These are phyloP conservation scores for Colletotrichum euphorbiae DNA, from an alignment of 2,329 filamentous ascomycete genomes.

Conservation along the genomic window DNA sequence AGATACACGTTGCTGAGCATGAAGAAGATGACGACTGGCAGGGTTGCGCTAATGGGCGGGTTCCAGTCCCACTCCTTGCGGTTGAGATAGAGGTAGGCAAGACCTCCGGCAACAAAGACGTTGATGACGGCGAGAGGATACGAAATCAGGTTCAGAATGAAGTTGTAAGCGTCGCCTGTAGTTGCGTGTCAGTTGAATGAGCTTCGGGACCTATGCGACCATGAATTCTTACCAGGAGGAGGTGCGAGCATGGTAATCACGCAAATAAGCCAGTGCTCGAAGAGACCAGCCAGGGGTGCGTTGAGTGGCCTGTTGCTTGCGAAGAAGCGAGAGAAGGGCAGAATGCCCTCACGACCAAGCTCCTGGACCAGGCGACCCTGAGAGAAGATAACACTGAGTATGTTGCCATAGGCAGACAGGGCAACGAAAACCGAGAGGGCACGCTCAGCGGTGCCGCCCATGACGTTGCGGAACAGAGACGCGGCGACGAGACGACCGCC, in stretches of 20 bases:
- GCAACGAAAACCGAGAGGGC: slow-evolving; percentile 74
- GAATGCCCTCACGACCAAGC: slow-evolving; percentile 73
- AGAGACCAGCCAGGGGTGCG: slow-evolving; percentile 69
- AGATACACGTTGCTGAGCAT: slow-evolving; percentile 71
- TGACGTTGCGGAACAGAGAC: slow-evolving; percentile 67
- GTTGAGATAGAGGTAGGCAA: slow-evolving; percentile 65
- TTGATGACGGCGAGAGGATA: slow-evolving; percentile 72
- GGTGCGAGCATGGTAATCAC: slow-evolving; percentile 75
- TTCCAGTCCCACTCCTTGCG: slow-evolving; percentile 61
- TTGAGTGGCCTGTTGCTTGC: slow-evolving; percentile 74
- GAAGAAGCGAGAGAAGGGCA: slow-evolving; percentile 72
- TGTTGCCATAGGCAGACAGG: slow-evolving; percentile 75
- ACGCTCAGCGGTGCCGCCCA: slow-evolving; percentile 65
- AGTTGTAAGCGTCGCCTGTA: slow-evolving; percentile 24
- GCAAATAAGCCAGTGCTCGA: slow-evolving; percentile 73
- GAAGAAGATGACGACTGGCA: slow-evolving; percentile 69
- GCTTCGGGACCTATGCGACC: slow-evolving; percentile 44
- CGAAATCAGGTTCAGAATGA: slow-evolving; percentile 64
- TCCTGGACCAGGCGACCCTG: slow-evolving; percentile 75
- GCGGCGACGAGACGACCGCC: slow-evolving; percentile 65
- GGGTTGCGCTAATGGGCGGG: slow-evolving; percentile 65
- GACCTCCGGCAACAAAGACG: slow-evolving; percentile 63
- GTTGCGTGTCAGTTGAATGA: slow-evolving; percentile 13
- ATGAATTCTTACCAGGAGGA: slow-evolving; percentile 75
- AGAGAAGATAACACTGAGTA: slow-evolving; percentile 75